phyloP scores from a whole-genome alignment of 2,329 filamentous ascomycete genomes.

The Mycosphaerelloides madeirae region DNA sequence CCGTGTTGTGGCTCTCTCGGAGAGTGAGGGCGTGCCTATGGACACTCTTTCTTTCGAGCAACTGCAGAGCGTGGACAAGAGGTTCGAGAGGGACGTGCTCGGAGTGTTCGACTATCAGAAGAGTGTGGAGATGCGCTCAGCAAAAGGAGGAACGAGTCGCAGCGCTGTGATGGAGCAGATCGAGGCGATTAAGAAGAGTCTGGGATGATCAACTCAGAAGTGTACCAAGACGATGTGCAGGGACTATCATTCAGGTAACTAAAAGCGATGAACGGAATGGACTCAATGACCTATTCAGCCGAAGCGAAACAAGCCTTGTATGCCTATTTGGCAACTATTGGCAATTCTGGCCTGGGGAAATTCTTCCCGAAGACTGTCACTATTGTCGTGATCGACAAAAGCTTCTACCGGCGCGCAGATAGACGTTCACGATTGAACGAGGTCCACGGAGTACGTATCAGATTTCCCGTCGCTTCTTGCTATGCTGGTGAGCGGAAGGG shows the following conservation, averaged over 20 bases:
- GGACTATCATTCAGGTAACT: no score
- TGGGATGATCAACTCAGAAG: no score
- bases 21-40: conserved; percentile 63
- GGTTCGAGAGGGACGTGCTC: conserved; percentile 67
- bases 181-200: conserved; percentile 45
- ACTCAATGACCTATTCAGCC: neutral
- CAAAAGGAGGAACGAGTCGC: conserved; percentile 74
- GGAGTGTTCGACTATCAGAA: conserved; percentile 74
- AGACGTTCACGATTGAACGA: no score
- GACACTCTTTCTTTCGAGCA: conserved; percentile 64
- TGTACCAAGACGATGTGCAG: no score
- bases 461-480: no score
- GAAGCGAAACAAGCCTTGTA: neutral
- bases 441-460: no score
- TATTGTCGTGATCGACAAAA: no score
- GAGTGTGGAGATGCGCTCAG: conserved; percentile 72
- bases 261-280: no score
- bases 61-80: conserved; percentile 61
- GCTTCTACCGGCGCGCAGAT: no score
- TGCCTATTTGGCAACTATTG: neutral
- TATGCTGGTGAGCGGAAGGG: no score
- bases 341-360: neutral
- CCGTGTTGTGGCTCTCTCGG: conserved; percentile 65
- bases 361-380: no score
- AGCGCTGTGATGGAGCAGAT: conserved; percentile 62